phyloP scores from a whole-genome alignment of 163 green algal genomes.

The Chlorella variabilis region DNA sequence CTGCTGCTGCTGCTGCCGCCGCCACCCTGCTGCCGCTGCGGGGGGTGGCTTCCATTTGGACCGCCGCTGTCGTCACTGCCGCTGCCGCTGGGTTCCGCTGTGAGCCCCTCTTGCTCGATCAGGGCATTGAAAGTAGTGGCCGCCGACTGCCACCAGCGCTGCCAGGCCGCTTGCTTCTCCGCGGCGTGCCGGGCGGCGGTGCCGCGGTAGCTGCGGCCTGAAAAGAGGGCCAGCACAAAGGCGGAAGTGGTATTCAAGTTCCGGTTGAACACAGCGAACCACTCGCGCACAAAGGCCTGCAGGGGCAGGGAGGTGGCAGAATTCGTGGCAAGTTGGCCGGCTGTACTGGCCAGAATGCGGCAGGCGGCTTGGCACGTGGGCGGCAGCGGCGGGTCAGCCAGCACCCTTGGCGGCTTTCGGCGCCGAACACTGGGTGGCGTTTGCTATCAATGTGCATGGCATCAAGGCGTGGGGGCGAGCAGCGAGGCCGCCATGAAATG shows the following conservation, averaged over 20 bases:
- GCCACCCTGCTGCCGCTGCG: background rate
- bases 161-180: conserved; percentile 9
- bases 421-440: no score
- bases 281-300: conserved; percentile 27
- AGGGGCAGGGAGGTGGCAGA: conserved; percentile 10
- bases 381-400: conserved; percentile 43
- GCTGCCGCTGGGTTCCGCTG: background rate
- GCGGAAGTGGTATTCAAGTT: conserved; percentile 18
- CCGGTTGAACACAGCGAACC: conserved; percentile 6
- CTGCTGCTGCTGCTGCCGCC: background rate
- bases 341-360: conserved; percentile 47
- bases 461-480: no score
- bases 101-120: conserved; percentile 36
- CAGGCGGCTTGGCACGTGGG: conserved; percentile 4
- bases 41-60: background rate
- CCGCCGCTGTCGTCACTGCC: background rate
- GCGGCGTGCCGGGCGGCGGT: background rate
- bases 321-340: conserved; percentile 18
- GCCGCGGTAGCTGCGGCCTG: conserved; percentile 24
- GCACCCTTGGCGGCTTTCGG: no score
- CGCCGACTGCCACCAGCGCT: conserved; percentile 17
- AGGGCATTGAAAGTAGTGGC: conserved; percentile 37
- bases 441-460: no score
- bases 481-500: no score
- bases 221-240: conserved; percentile 25